Evolutionary conservation across 176 grass and related monocot genomes (phyloP), one percentile per base, ranked within the genome.

Genomic region (Aegilops speltoides): DNA sequence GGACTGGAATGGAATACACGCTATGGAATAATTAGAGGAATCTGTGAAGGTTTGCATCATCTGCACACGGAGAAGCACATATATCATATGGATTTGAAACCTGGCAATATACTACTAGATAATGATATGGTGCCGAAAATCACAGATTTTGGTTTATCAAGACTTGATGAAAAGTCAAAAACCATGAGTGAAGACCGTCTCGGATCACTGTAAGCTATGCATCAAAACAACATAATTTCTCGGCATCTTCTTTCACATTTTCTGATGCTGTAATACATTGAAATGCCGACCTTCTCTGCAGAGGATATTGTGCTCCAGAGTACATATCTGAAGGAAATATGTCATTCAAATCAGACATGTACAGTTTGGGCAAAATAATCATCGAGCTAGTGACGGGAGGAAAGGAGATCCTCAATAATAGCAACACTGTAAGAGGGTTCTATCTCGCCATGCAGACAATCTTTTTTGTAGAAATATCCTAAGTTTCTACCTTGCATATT

Each of bases 1-100:
- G 62, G 62, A 64, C 62, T 64, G 12, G 62, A 64, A 64, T 64
- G 62, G 62, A 64, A 64, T 64, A 64, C 24, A 64, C 62, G 62
- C 5, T 64, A 64, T 26, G 11, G 12, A 64, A 64, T 64, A 64
- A 64, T 64, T 26, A 64, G 5, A 26, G 62, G 62, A 14, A 64
- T 64, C 11, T 64, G 62, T 26, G 62, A 64, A 64, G 62, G 62
- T 24, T 64, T 64, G 62, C 24, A 64, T 64, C 62, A 64, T 64
- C 11, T 64, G 24, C 62, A 64, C 62, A 28, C 10, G 24, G 62
- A 64, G 11, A 64, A 64, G 24, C 62, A 64, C 5, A 64, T 64
- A 64, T 64, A 64, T 64, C 62, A 64, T 64, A 64, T 28, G 62
- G 62, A 64, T 64, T 64, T 64, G 62, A 64, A 64, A 64, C 62